phyloP scores from a whole-genome alignment of 2,329 filamentous ascomycete genomes.

The Acrodontium crateriforme region DNA sequence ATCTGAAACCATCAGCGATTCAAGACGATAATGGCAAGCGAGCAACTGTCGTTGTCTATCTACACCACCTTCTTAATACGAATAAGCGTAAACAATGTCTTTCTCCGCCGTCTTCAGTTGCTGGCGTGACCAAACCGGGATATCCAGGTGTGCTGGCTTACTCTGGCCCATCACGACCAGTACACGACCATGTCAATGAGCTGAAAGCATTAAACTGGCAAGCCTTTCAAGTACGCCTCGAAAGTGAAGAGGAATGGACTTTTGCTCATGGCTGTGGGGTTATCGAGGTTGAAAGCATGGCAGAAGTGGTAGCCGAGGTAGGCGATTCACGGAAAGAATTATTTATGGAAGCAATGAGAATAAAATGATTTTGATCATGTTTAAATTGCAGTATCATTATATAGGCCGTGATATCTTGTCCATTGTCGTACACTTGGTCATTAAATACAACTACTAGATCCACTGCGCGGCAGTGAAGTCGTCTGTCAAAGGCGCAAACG shows the following conservation, averaged over 20 bases:
- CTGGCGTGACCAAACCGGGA: slow-evolving; percentile 32
- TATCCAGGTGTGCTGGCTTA: slow-evolving; percentile 34
- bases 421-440: slow-evolving; percentile 1
- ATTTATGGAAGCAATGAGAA: slow-evolving; percentile 22
- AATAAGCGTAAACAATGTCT: slow-evolving; percentile 33
- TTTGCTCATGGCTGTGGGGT: slow-evolving; percentile 28
- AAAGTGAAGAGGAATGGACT: slow-evolving; percentile 25
- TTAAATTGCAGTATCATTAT: too few species aligned
- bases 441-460: slow-evolving; percentile 1
- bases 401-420: not conserved
- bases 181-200: slow-evolving; percentile 28
- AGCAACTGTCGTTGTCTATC: slow-evolving; percentile 30
- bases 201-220: slow-evolving; percentile 32
- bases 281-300: slow-evolving; percentile 31
- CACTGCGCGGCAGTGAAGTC: too few species aligned
- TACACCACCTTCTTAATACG: slow-evolving; percentile 33
- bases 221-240: slow-evolving; percentile 32
- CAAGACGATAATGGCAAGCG: slow-evolving; percentile 1
- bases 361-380: too few species aligned
- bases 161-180: slow-evolving; percentile 23
- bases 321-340: slow-evolving; percentile 9
- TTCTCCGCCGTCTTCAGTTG: slow-evolving; percentile 21
- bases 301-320: slow-evolving; percentile 25
- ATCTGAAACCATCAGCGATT: not conserved
- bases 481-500: slow-evolving; percentile 61